Conservation (phyloP, 371 early-diverging fungal species). For the Lichtheimia corymbifera region DNA sequence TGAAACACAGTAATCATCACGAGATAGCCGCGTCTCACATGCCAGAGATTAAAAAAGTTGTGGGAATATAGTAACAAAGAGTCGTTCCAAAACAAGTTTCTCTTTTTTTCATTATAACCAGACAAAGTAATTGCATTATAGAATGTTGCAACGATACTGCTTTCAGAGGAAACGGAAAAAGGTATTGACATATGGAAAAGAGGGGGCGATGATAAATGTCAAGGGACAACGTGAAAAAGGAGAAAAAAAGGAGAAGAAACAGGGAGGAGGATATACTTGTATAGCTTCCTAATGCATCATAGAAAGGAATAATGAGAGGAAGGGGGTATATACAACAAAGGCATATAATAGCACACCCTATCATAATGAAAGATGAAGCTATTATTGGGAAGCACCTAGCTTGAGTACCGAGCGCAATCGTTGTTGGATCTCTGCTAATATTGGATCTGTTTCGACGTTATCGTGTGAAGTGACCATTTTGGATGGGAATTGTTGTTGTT, state of each 20-base stretch:
- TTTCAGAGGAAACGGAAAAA: no score
- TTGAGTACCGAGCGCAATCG: slow-evolving; percentile 2
- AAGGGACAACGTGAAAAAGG: not conserved
- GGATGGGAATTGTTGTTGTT: not conserved
- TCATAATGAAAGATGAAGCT: not conserved
- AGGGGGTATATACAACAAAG: not conserved
- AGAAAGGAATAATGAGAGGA: not conserved
- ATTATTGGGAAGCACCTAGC: slow-evolving; percentile 5
- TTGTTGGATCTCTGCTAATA: slow-evolving; percentile 4
- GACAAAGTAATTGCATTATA: no score
- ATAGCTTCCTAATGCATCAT: not conserved
- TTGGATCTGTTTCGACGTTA: not conserved
- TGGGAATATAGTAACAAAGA: no score
- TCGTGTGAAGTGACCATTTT: slow-evolving; percentile 8
- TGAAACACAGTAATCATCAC: no score
- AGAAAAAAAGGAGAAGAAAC: not conserved
- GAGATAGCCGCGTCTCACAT: no score
- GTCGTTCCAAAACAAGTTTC: no score
- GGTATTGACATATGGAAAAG: no score
- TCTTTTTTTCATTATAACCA: no score
- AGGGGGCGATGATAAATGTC: no score
- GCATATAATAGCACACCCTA: not conserved
- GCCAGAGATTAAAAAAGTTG: no score
- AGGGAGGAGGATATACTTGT: not conserved
- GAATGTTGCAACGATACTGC: no score